Evolutionary conservation across 306 rosid species (phyloP).

Genomic region (Citrullus mucosospermus): DNA sequence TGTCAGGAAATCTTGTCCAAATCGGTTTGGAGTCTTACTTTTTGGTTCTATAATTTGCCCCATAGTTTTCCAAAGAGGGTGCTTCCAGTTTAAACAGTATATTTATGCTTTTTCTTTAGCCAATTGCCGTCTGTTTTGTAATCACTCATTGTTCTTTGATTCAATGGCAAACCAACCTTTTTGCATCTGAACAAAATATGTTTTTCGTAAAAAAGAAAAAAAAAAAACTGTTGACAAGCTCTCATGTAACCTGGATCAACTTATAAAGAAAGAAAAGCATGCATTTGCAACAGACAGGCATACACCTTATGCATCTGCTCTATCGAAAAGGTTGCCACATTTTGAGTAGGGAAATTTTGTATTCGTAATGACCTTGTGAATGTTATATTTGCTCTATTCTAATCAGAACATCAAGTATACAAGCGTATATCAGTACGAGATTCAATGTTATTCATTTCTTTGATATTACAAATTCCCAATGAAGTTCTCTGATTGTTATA

Average conservation of each 20-base stretch:
- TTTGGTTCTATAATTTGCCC: neutral
- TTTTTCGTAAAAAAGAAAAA: neutral
- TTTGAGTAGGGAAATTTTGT: neutral
- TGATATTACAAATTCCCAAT: neutral
- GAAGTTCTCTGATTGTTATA: conserved; percentile 7
- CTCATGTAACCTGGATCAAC: neutral
- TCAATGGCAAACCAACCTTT: neutral
- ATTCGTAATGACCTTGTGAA: neutral
- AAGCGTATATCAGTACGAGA: neutral
- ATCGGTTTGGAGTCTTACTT: neutral
- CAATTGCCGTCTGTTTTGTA: neutral
- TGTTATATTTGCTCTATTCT: neutral
- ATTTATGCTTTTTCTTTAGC: neutral
- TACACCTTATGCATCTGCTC: neutral
- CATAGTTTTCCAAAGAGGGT: neutral
- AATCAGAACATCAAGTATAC: neutral
- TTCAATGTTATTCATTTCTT: neutral
- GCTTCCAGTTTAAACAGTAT: neutral
- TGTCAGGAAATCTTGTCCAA: neutral
- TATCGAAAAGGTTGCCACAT: neutral
- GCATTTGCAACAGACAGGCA: neutral
- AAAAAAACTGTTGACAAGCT: neutral
- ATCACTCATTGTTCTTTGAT: neutral
- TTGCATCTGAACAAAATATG: neutral
- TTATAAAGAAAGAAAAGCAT: neutral